phyloP scores from a whole-genome alignment of 371 early-diverging fungal species.

The Apophysomyces variabilis region DNA sequence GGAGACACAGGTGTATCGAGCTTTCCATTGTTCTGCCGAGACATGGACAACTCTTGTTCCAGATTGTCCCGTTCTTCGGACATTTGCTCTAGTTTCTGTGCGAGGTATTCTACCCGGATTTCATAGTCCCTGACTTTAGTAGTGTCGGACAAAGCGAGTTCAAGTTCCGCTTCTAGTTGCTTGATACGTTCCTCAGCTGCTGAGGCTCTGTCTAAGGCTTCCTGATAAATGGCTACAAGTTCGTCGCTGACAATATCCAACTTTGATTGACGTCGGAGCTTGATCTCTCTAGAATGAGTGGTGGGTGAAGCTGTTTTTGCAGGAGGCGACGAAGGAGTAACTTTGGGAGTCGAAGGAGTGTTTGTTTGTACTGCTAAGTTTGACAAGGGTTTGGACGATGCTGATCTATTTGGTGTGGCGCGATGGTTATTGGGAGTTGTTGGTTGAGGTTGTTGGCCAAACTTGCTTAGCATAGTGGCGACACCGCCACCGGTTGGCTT shows the following conservation, averaged over 20 bases:
- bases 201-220: constrained; percentile 26
- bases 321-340: constrained; percentile 6
- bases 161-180: constrained; percentile 33
- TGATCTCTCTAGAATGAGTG: background rate
- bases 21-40: constrained; percentile 18
- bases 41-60: constrained; percentile 33
- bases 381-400: constrained; percentile 11
- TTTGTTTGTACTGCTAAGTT: background rate
- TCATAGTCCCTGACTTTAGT: constrained; percentile 52
- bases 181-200: constrained; percentile 29
- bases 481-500: constrained; percentile 22
- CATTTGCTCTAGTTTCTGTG: constrained; percentile 45
- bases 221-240: constrained; percentile 30
- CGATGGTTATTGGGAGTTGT: constrained; percentile 1
- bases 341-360: constrained; percentile 1
- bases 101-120: constrained; percentile 47
- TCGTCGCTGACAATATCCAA: constrained; percentile 28
- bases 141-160: constrained; percentile 33
- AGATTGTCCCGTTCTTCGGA: constrained; percentile 45
- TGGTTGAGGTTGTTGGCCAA: constrained; percentile 20
- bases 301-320: background rate
- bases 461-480: constrained; percentile 31
- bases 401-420: constrained; percentile 4
- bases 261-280: background rate
- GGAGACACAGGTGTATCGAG: constrained; percentile 30